Evolutionary conservation across 768 basidiomycete genomes (phyloP).

Genomic region (Kwoniella botswanensis): DNA sequence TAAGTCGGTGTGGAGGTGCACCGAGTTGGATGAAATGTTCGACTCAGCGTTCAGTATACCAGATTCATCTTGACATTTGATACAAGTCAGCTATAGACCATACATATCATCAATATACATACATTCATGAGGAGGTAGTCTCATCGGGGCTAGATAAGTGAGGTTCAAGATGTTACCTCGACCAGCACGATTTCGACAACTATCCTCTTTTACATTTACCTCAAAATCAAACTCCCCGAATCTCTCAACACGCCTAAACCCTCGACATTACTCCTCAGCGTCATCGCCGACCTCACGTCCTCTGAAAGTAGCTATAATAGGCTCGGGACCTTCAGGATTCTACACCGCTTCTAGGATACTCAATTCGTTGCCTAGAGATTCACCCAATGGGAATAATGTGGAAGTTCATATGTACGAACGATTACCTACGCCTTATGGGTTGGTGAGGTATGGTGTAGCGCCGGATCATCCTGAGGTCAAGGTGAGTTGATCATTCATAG

Average conservation of each 20-base stretch:
- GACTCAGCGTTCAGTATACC: background rate
- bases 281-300: constrained; percentile 23
- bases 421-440: constrained; percentile 90
- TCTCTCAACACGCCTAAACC: background rate
- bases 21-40: background rate
- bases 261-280: background rate
- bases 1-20: background rate
- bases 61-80: background rate
- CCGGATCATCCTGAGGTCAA: constrained; percentile 99
- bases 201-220: background rate
- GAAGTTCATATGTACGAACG: constrained; percentile 87
- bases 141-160: too few relatives aligned
- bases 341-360: constrained; percentile 89
- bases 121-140: too few relatives aligned
- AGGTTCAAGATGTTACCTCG: constrained; percentile 21
- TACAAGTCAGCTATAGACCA: background rate
- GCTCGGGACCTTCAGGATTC: constrained; percentile 96
- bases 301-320: constrained; percentile 84
- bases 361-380: constrained; percentile 63
- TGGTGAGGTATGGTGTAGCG: constrained; percentile 94
- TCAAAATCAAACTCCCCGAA: background rate
- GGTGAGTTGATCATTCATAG: constrained; percentile 60
- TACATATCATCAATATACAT: too few relatives aligned
- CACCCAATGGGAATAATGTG: constrained; percentile 59
- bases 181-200: constrained; percentile 19